Evolutionary conservation across 1,284 basidiomycete species (phyloP), one percentile per base, ranked within the genome.

Genomic region (Singerocomus inundabilis): DNA sequence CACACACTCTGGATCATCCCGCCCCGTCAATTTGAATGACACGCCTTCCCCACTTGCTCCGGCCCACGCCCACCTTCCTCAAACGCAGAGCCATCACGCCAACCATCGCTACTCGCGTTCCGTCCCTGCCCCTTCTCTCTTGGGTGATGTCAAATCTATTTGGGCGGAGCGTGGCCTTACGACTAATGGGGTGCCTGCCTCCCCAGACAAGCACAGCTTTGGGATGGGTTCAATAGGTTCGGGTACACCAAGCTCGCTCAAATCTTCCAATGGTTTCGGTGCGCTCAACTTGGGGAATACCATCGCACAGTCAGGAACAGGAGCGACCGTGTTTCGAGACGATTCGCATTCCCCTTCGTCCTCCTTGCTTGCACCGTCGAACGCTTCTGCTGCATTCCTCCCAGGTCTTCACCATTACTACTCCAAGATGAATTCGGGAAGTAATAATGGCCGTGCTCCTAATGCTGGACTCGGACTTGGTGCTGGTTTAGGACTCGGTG

Each of bases 301-400:
- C 5, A 16, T 52, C 15, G 43, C 59, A 1, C 42, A 52, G 0
- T 28, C 61, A 3, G 53, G 49, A 31, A 40, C 53, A 4, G 60
- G 40, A 6, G 9, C 42, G 5, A 58, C 60, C 41, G 51, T 62
- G 13, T 63, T 67, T 42, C 67, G 64, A 2, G 74, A 76, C 26
- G 77, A 78, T 36, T 49, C 63, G 0, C 69, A 66, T 21, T 67
- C 62, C 0, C 70, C 70, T 25, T 72, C 74, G 9, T 72, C 74
- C 7, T 72, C 75, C 29, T 54, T 71, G 26, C 70, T 80, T n/a
- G 74, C 73, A 34, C 82, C 82, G 2, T 81, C 79, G 44, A 90
- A 90, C 61, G 88, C 88, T 2, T 87, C 84, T 31, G 88, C 85
- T 1, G 88, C 87, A 5, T 90, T 90, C 72, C 71, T 90, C 6